These are phyloP conservation scores for Podila clonocystis DNA, from an alignment of 192 early-diverging fungal genomes.

Conservation along the genomic window DNA sequence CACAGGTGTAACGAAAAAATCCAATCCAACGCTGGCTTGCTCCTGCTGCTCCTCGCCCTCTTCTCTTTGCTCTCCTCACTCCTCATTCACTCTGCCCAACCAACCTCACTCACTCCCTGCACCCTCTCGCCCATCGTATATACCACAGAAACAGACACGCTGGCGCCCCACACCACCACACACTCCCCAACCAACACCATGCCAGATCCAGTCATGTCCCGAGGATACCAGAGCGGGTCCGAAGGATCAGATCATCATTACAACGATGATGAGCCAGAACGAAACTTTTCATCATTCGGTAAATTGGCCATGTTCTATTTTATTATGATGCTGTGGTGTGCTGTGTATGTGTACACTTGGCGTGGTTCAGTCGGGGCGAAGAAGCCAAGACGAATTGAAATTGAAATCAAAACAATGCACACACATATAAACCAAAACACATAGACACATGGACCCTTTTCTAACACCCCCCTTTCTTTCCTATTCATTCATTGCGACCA, in stretches of 20 bases:
- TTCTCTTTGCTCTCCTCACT: neutral
- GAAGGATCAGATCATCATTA: constrained; percentile 4
- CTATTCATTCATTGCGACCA: neutral
- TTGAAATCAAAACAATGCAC: neutral
- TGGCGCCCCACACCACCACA: neutral
- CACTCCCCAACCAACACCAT: neutral
- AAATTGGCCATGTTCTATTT: neutral
- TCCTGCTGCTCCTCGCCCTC: neutral
- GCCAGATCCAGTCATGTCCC: neutral
- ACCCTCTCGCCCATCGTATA: neutral
- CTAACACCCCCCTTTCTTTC: neutral
- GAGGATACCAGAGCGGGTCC: constrained; percentile 3
- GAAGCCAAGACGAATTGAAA: neutral
- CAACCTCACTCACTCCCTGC: neutral
- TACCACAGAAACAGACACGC: neutral
- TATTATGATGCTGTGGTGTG: too few relatives aligned
- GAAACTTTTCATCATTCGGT: neutral
- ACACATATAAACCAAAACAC: neutral
- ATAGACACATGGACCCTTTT: neutral
- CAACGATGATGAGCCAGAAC: neutral
- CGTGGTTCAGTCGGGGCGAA: neutral
- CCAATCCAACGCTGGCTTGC: neutral
- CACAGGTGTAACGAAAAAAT: neutral
- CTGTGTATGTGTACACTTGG: too few relatives aligned
- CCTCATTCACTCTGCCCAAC: neutral